Conservation (phyloP, 2,329 filamentous ascomycete genomes). For the Microcyclosporella mali region DNA sequence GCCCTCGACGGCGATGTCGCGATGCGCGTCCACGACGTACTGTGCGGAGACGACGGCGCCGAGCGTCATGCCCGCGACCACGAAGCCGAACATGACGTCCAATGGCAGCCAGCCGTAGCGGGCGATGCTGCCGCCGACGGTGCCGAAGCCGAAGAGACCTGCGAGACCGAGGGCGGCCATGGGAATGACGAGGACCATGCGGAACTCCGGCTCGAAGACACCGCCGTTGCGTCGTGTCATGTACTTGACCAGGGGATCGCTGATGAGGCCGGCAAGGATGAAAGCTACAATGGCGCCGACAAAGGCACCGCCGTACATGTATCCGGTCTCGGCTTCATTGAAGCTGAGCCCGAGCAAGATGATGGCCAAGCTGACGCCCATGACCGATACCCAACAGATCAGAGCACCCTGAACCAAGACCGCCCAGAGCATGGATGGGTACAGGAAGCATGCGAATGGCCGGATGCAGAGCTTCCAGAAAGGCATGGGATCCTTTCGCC, state of each 20-base stretch:
- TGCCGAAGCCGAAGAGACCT: constrained; percentile 46
- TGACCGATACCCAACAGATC: constrained; percentile 20
- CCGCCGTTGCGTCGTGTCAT: constrained; percentile 31
- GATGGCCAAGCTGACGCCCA: background rate
- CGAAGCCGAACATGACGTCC: constrained; percentile 71
- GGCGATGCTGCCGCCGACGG: too few species aligned
- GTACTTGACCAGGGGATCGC: constrained; percentile 44
- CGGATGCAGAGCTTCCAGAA: background rate
- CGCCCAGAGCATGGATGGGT: background rate
- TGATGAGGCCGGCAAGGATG: constrained; percentile 41
- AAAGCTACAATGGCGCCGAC: constrained; percentile 46
- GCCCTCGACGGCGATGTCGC: constrained; percentile 73
- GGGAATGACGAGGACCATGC: constrained; percentile 34
- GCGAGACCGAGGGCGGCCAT: constrained; percentile 38
- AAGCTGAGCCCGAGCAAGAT: constrained; percentile 23
- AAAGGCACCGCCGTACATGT: constrained; percentile 43
- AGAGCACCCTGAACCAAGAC: background rate
- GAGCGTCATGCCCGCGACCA: constrained; percentile 82
- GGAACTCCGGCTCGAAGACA: constrained; percentile 31
- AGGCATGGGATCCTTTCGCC: background rate
- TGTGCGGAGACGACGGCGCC: constrained; percentile 75
- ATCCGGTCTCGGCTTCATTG: constrained; percentile 44
- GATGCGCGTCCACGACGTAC: constrained; percentile 85
- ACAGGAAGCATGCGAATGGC: background rate
- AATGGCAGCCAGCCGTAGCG: constrained; percentile 63